phyloP scores from a whole-genome alignment of 129 eudicot genomes.

The Tagetes patula region DNA sequence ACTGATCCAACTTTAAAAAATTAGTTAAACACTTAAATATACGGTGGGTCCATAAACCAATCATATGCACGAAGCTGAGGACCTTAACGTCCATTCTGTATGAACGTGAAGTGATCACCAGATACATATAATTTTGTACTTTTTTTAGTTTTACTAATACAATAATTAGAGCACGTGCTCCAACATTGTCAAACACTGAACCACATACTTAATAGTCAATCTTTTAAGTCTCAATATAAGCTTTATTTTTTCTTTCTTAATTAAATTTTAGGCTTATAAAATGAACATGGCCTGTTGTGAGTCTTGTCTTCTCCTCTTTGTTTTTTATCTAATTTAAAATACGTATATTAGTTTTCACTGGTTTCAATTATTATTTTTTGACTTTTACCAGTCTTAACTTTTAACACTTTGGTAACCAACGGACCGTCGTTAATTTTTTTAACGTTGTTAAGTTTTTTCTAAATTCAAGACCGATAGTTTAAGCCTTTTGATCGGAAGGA shows the following conservation, averaged over 20 bases:
- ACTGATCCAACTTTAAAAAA: no score
- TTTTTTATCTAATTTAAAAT: no score
- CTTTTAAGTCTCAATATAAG: not conserved
- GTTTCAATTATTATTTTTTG: no score
- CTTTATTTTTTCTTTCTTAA: no score
- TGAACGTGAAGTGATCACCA: not conserved
- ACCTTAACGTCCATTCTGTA: slow-evolving; percentile 1
- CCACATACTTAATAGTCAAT: not conserved
- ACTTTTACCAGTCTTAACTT: no score
- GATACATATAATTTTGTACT: not conserved
- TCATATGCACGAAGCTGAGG: slow-evolving; percentile 10
- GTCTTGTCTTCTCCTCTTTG: not conserved
- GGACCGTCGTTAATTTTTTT: no score
- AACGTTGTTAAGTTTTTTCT: no score
- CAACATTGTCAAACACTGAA: not conserved
- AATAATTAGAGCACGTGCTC: not conserved
- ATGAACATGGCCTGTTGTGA: not conserved
- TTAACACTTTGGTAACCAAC: no score
- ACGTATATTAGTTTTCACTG: no score
- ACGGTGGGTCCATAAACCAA: slow-evolving; percentile 7
- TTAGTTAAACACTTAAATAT: not conserved
- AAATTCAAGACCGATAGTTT: no score
- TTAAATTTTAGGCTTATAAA: not conserved
- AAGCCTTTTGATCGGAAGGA: no score
- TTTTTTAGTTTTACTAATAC: not conserved